Evolutionary conservation across 768 basidiomycete species (phyloP).

Genomic region (Pleurotus tuoliensis): DNA sequence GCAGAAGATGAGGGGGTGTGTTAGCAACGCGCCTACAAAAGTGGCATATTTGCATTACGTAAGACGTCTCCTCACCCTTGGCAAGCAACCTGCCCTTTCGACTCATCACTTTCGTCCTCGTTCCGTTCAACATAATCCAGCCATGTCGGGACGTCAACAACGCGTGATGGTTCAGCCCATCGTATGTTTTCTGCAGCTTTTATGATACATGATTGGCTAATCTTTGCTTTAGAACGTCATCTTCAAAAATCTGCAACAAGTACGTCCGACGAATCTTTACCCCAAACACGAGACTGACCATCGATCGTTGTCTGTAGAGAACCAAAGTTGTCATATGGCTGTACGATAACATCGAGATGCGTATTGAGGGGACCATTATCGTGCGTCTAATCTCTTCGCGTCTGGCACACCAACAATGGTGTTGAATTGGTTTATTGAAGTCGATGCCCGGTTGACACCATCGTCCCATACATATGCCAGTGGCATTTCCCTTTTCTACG

Average conservation of each 20-base stretch:
- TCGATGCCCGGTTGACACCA: conserved; percentile 20
- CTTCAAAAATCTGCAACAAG: conserved; percentile 95
- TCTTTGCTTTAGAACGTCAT: conserved; percentile 74
- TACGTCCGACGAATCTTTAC: conserved; percentile 20
- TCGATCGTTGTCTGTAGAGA: conserved; percentile 45
- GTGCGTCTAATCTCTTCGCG: conserved; percentile 49
- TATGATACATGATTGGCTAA: conserved; percentile 7
- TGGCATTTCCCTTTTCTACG: background rate
- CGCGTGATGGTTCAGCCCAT: conserved; percentile 99
- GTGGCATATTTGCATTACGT: conserved; percentile 6
- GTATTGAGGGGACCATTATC: conserved; percentile 93
- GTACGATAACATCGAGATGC: conserved; percentile 95
- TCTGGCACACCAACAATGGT: conserved; percentile 23
- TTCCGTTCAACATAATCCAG: conserved; percentile 19
- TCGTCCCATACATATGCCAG: background rate
- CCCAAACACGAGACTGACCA: conserved; percentile 11
- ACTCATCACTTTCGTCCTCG: conserved; percentile 10
- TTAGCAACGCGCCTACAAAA: conserved; percentile 1
- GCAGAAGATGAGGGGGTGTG: background rate
- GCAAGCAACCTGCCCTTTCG: background rate
- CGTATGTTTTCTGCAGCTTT: conserved; percentile 49
- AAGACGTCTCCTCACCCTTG: background rate
- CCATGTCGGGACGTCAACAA: conserved; percentile 89
- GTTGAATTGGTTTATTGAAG: conserved; percentile 37
- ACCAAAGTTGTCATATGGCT: conserved; percentile 89